These are phyloP conservation scores for Botryotinia calthae DNA, from an alignment of 2,329 filamentous ascomycete species.

Conservation along the genomic window DNA sequence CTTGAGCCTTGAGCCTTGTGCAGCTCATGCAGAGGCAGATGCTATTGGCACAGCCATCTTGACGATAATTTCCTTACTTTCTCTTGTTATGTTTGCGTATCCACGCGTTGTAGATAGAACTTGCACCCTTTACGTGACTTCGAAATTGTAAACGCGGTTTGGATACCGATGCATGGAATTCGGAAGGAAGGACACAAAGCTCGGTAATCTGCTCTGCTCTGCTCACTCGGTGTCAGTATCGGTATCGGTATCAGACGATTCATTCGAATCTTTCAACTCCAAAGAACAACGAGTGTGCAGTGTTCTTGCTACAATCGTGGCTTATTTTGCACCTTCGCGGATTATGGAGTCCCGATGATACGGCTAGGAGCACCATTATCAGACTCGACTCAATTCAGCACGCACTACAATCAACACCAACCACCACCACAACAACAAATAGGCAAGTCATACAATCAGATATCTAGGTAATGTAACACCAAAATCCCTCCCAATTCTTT, in stretches of 20 bases:
- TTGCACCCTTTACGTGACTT: constrained; percentile 19
- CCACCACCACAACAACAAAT: constrained; percentile 10
- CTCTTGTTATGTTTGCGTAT: constrained; percentile 17
- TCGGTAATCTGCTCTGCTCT: constrained; percentile 15
- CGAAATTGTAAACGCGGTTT: constrained; percentile 21
- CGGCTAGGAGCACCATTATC: neutral
- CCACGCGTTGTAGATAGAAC: constrained; percentile 21
- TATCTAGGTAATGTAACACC: constrained; percentile 21
- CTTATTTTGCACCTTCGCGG: neutral
- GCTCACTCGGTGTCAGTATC: constrained; percentile 8
- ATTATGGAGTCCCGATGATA: neutral
- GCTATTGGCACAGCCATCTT: neutral
- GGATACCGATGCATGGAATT: constrained; percentile 16
- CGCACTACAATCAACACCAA: neutral
- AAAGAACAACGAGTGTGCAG: constrained; percentile 14
- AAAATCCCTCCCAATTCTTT: constrained; percentile 9
- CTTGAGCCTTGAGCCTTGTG: neutral
- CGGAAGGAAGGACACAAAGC: constrained; percentile 16
- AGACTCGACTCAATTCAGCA: constrained; percentile 14
- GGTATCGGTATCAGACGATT: neutral
- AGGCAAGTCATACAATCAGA: constrained; percentile 22
- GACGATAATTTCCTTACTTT: constrained; percentile 6
- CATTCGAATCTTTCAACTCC: constrained; percentile 6
- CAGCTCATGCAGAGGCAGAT: neutral
- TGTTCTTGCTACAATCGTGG: neutral